Evolutionary conservation across 345 rosid genomes (phyloP).

Genomic region (Combretum micranthum): DNA sequence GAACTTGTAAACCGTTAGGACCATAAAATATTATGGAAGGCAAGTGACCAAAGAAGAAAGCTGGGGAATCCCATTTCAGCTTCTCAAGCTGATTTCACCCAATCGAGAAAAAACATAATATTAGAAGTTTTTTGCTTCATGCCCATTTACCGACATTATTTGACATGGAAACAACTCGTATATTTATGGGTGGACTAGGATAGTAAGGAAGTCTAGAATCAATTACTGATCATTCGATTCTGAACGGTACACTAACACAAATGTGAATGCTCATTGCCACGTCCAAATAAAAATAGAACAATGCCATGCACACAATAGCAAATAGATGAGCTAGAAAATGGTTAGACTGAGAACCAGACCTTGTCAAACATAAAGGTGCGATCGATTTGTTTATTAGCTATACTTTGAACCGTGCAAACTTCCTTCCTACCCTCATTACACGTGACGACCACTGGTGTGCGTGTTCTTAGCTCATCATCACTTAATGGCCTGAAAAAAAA

Average conservation of each 20-base stretch:
- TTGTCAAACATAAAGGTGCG: conserved; percentile 89
- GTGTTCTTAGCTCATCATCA: conserved; percentile 68
- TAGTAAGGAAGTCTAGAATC: not conserved
- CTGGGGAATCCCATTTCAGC: too few species aligned
- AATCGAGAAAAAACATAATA: too few species aligned
- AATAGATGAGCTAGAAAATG: not conserved
- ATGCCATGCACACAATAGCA: too few species aligned
- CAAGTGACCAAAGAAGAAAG: not conserved
- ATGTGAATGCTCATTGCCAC: too few species aligned
- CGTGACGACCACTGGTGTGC: conserved; percentile 83
- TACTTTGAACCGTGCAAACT: conserved; percentile 79
- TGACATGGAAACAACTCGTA: not conserved
- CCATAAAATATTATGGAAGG: not conserved
- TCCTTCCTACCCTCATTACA: conserved; percentile 83
- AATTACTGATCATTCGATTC: not conserved
- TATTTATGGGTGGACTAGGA: not conserved
- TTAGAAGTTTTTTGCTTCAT: too few species aligned
- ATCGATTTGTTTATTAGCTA: conserved; percentile 96
- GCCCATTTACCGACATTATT: too few species aligned
- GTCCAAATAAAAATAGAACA: too few species aligned
- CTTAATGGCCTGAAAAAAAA: conserved; percentile 62
- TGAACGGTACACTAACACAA: too few species aligned
- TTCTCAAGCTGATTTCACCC: not conserved
- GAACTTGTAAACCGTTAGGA: conserved; percentile 3
- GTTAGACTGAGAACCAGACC: conserved; percentile 30